These are phyloP conservation scores for Knoxdaviesia proteae DNA, from an alignment of 2,329 filamentous ascomycete species.

Conservation along the genomic window DNA sequence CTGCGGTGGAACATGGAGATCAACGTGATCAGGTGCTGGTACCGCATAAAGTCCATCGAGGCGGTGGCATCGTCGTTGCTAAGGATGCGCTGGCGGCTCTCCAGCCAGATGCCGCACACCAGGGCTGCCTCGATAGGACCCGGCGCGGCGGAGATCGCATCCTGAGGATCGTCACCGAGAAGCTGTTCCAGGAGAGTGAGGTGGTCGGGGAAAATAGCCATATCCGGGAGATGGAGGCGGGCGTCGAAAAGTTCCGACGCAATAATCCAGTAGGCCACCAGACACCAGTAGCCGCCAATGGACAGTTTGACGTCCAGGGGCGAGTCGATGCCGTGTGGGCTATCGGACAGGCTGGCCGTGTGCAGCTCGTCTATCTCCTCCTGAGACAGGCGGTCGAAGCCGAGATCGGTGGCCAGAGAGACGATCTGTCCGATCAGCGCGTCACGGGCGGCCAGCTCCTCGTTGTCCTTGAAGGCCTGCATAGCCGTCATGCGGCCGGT, in stretches of 20 bases:
- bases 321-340: too few relatives aligned
- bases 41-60: slow-evolving; percentile 31
- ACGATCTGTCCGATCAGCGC: slow-evolving; percentile 52
- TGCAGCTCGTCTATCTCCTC: too few relatives aligned
- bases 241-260: slow-evolving; percentile 39
- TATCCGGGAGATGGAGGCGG: slow-evolving; percentile 27
- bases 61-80: slow-evolving; percentile 12
- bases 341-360: too few relatives aligned
- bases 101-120: slow-evolving; percentile 37
- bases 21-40: slow-evolving; percentile 38
- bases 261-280: slow-evolving; percentile 42
- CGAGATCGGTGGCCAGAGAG: slow-evolving; percentile 42
- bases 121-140: slow-evolving; percentile 39
- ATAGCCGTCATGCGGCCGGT: slow-evolving; percentile 39
- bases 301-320: slow-evolving; percentile 27
- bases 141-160: slow-evolving; percentile 24
- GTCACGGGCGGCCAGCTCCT: slow-evolving; percentile 38
- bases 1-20: slow-evolving; percentile 35
- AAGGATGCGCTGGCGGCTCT: slow-evolving; percentile 24
- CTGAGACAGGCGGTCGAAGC: slow-evolving; percentile 20
- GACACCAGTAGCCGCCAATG: slow-evolving; percentile 33
- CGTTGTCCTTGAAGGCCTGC: slow-evolving; percentile 42
- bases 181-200: slow-evolving; percentile 30
- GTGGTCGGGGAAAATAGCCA: slow-evolving; percentile 41
- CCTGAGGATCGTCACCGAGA: slow-evolving; percentile 27